These are phyloP conservation scores for Tuber aestivum DNA, from an alignment of 495 filamentous ascomycete genomes.

Conservation along the genomic window DNA sequence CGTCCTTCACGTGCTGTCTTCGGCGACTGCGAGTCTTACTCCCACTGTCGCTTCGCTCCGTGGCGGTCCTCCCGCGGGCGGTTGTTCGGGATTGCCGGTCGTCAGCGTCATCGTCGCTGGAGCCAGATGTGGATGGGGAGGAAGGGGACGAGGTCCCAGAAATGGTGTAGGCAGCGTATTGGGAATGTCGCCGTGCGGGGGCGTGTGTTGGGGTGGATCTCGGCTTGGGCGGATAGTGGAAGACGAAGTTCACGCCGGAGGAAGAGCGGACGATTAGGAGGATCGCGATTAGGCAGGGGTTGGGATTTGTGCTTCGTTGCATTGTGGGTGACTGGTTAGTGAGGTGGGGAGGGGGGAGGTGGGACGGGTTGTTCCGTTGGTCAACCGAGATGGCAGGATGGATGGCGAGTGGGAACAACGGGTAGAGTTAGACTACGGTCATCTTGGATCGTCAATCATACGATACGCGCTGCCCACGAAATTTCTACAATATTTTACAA, in stretches of 20 bases:
- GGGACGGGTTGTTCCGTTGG: constrained; percentile 47
- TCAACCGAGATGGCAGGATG: not conserved
- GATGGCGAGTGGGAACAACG: not conserved
- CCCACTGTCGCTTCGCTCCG: constrained; percentile 30
- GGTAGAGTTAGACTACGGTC: not conserved
- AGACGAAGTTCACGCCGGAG: constrained; percentile 77
- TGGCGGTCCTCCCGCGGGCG: constrained; percentile 6
- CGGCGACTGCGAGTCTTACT: constrained; percentile 18
- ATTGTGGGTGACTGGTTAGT: constrained; percentile 26
- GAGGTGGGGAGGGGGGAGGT: not conserved
- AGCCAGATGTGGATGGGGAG: constrained; percentile 17
- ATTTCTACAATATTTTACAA: not conserved
- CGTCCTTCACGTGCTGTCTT: constrained; percentile 41
- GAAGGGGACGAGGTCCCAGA: constrained; percentile 29
- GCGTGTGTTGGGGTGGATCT: constrained; percentile 18
- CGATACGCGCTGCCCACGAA: too few relatives aligned
- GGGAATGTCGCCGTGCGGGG: constrained; percentile 31
- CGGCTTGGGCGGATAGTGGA: constrained; percentile 74
- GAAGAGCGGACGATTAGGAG: constrained; percentile 75
- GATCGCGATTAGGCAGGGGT: constrained; percentile 66
- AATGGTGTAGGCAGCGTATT: constrained; percentile 34
- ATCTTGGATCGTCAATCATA: not conserved
- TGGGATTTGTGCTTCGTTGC: constrained; percentile 48
- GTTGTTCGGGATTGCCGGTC: constrained; percentile 45
- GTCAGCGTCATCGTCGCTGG: constrained; percentile 40